phyloP scores from a whole-genome alignment of 2,329 filamentous ascomycete genomes.

The Aspergillus sp. region DNA sequence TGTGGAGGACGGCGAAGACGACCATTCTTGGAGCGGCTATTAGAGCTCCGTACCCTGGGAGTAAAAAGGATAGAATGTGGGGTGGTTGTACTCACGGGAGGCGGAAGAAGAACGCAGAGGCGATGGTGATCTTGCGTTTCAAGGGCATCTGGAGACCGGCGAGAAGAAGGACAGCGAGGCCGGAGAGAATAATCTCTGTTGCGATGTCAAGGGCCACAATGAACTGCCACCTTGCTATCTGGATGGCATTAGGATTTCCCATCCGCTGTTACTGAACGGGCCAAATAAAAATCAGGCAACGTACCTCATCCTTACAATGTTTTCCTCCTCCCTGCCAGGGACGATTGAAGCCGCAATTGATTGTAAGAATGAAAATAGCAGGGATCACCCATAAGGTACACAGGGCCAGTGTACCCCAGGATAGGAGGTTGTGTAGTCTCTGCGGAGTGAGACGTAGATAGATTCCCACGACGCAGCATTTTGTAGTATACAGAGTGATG shows the following conservation, averaged over 20 bases:
- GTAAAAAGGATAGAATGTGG: neutral
- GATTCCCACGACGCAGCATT: conserved; percentile 46
- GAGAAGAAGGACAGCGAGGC: conserved; percentile 35
- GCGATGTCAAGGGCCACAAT: conserved; percentile 42
- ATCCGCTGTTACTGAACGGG: no score
- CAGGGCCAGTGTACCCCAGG: conserved; percentile 40
- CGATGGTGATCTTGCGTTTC: conserved; percentile 37
- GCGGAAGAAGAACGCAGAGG: conserved; percentile 40
- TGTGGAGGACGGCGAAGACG: conserved; percentile 41
- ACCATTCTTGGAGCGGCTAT: conserved; percentile 29
- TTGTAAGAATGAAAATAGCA: conserved; percentile 45
- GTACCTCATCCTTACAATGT: conserved; percentile 34
- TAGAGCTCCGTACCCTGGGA: neutral
- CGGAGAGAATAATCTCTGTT: conserved; percentile 40
- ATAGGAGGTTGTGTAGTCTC: conserved; percentile 43
- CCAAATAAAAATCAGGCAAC: neutral
- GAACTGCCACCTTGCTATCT: conserved; percentile 41
- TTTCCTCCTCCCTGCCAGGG: conserved; percentile 40
- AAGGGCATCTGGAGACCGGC: conserved; percentile 39
- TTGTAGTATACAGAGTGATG: conserved; percentile 45
- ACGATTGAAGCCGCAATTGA: conserved; percentile 46
- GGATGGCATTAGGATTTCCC: neutral
- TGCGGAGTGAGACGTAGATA: conserved; percentile 52
- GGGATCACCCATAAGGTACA: conserved; percentile 45
- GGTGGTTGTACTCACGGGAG: conserved; percentile 39